Percentiles rank a stretch among this genome's conserved stretches.
Conservation (phyloP, 805 yeast species). For the Ogataea salicorniae region DNA sequence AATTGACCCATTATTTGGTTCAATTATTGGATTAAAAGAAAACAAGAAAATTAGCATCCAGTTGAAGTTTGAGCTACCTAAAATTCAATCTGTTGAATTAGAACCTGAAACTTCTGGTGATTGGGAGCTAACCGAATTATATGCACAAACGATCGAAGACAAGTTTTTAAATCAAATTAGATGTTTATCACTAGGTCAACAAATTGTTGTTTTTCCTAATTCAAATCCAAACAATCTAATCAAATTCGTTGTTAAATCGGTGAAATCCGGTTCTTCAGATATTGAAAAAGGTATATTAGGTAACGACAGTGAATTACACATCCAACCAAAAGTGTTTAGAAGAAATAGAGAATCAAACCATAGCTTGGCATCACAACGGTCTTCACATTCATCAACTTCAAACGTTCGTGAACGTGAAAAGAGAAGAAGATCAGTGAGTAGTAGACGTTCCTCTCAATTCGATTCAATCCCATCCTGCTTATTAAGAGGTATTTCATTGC, state of each 20-base stretch:
- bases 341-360: slow-evolving; percentile 3
- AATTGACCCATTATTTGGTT: slow-evolving; percentile 65
- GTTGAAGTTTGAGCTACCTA: slow-evolving; percentile 45
- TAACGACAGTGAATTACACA: slow-evolving; percentile 34
- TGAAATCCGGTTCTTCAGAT: slow-evolving; percentile 29
- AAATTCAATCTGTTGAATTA: slow-evolving; percentile 57
- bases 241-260: slow-evolving; percentile 45
- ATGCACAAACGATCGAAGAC: slow-evolving; percentile 72
- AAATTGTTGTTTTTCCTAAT: slow-evolving; percentile 65
- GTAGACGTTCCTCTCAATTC: slow-evolving; percentile 26
- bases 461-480: slow-evolving; percentile 35
- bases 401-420: slow-evolving; percentile 21
- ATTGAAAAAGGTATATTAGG: slow-evolving; percentile 37
- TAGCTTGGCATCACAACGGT: slow-evolving; percentile 3
- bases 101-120: slow-evolving; percentile 77
- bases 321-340: slow-evolving; percentile 60
- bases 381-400: slow-evolving; percentile 3
- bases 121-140: slow-evolving; percentile 86
- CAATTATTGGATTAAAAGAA: slow-evolving; percentile 41
- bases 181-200: slow-evolving; percentile 56
- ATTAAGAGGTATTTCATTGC: slow-evolving; percentile 51
- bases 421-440: slow-evolving; percentile 25
- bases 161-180: slow-evolving; percentile 75
- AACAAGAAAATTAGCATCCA: slow-evolving; percentile 36
- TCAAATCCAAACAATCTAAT: slow-evolving; percentile 57